Evolutionary conservation across 352 stramenopile species (phyloP), one percentile per base, ranked within the genome.

Genomic region (Hyaloperonospora arabidopsidis): DNA sequence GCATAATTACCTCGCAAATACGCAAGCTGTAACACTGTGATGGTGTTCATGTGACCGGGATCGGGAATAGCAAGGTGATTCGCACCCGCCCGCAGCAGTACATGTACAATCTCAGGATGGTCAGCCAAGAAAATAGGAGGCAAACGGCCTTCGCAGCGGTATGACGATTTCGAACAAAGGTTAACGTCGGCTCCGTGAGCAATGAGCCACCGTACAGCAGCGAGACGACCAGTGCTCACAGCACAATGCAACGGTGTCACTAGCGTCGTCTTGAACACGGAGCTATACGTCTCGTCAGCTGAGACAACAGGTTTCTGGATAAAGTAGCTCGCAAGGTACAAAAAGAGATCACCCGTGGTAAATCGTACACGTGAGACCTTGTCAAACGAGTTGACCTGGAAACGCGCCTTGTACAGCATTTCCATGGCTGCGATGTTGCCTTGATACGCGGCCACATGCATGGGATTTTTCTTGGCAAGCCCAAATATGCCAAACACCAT

Each of bases 21-120:
- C 10, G 80, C 83, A 8, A 89, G 64, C 52, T 93, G 79, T 2
- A 93, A 63, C 29, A 88, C 83, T 1, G 83, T 89, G 45, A 93
- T 80, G n/a, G 79, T 90, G 49, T 93, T 93, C 70, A 87, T 85
- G 41, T 88, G 81, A 7, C 83, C 83, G 12, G 83, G 76, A 53
- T 90, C 80, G 0, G 83, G 83, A 39, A 93, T 87, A 13, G 79
- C 79, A 5, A 93, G 67, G 47, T 87, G 78, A 50, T 93, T 90
- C 0, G 80, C 83, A 6, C 83, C 72, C 19, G 76, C 68, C 6
- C 67, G 61, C 2, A 93, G 65, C 45, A 91, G 40, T 12, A 83
- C 76, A 29, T 84, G 77, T 14, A 84, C 76, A 40, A 93, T 89
- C 36, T 91, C 79, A 0, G 83, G 83, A 29, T 90, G 80, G 25